phyloP scores from a whole-genome alignment of 2,329 filamentous ascomycete species.

The Colletotrichum zoysiae region DNA sequence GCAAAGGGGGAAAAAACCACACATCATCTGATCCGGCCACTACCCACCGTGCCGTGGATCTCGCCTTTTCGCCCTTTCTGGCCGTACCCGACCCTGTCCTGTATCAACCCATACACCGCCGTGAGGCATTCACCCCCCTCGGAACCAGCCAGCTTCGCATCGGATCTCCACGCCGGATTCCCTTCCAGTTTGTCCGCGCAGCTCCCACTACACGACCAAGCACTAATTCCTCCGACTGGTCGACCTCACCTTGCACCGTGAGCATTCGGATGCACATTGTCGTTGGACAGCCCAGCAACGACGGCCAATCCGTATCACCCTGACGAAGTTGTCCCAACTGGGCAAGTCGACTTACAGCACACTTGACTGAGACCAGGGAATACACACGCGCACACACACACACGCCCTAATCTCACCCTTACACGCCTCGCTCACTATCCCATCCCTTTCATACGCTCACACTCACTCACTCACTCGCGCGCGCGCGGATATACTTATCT shows the following conservation, averaged over 20 bases:
- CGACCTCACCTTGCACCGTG: constrained; percentile 17
- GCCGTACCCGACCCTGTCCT: neutral
- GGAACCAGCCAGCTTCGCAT: constrained; percentile 34
- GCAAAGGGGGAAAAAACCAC: neutral
- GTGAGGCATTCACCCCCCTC: constrained; percentile 4
- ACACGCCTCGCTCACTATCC: constrained; percentile 8
- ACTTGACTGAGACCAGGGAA: constrained; percentile 37
- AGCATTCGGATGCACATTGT: constrained; percentile 30
- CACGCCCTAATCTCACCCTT: constrained; percentile 9
- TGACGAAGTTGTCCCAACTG: constrained; percentile 34
- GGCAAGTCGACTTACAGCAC: constrained; percentile 39
- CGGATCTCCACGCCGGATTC: constrained; percentile 38
- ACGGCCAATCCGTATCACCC: constrained; percentile 34
- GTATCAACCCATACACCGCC: constrained; percentile 33
- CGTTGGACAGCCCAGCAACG: constrained; percentile 35
- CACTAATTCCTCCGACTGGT: constrained; percentile 38
- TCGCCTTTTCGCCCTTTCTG: constrained; percentile 25
- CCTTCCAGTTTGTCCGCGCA: constrained; percentile 16
- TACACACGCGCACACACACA: constrained; percentile 25
- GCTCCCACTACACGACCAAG: constrained; percentile 31
- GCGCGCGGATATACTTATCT: constrained; percentile 16
- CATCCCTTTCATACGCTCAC: constrained; percentile 5
- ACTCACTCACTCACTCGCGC: constrained; percentile 11
- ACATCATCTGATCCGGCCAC: constrained; percentile 33
- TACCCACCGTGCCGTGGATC: constrained; percentile 36